A percentile compares a stretch with the other conserved stretches of the same genome.
These are phyloP conservation scores for Platanthera zijinensis DNA, from an alignment of 106 monocot genomes.

Conservation along the genomic window DNA sequence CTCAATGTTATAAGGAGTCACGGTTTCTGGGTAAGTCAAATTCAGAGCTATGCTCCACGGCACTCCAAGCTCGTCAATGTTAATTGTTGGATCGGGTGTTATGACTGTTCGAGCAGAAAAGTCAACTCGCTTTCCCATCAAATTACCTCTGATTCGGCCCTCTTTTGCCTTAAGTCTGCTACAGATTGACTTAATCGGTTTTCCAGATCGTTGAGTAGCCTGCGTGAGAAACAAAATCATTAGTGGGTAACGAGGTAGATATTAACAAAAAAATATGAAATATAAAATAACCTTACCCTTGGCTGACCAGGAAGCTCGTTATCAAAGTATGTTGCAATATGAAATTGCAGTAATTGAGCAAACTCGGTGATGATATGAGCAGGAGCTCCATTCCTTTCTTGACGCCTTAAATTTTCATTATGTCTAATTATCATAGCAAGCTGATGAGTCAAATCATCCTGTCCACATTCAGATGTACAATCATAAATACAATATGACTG, in stretches of 20 bases:
- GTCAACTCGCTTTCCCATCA: conserved; percentile 97
- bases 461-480: conserved; percentile 1
- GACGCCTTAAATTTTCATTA: conserved; percentile 87
- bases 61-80: conserved; percentile 88
- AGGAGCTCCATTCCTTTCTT: conserved; percentile 97
- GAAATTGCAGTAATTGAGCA: conserved; percentile 94
- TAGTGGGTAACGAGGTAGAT: background rate
- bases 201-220: conserved; percentile 92
- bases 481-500: background rate
- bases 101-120: conserved; percentile 94
- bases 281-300: conserved; percentile 41
- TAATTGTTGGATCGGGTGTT: conserved; percentile 91
- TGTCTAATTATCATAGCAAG: conserved; percentile 95
- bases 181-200: conserved; percentile 96
- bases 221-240: conserved; percentile 19
- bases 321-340: conserved; percentile 97
- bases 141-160: conserved; percentile 94
- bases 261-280: background rate
- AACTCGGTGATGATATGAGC: conserved; percentile 98
- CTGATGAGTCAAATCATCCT: conserved; percentile 99
- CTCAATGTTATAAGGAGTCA: conserved; percentile 94
- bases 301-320: conserved; percentile 99
- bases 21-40: conserved; percentile 90
- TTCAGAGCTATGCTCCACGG: conserved; percentile 97
- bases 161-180: conserved; percentile 97